Conservation (phyloP, 257 asterid species). For the Solanum sitiens region DNA sequence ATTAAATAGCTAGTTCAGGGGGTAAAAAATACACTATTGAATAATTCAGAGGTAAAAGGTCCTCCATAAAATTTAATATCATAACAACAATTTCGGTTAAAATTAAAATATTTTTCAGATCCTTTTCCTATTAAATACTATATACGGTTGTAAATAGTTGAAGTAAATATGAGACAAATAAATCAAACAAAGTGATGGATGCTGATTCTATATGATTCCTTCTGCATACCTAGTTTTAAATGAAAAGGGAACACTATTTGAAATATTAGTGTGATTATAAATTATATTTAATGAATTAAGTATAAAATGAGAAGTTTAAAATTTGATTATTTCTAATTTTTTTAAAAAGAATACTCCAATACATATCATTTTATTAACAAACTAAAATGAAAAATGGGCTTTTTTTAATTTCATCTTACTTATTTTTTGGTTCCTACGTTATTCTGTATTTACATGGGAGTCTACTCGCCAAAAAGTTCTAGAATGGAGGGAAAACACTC, state of each 20-base stretch:
- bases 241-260: neutral
- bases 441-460: neutral
- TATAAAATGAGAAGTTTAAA: neutral
- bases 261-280: neutral
- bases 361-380: neutral
- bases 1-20: too few relatives aligned
- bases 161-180: neutral
- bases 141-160: neutral
- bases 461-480: neutral
- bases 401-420: neutral
- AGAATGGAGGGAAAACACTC: neutral
- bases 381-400: neutral
- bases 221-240: neutral
- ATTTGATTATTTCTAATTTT: neutral
- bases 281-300: neutral
- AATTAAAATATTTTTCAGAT: too few relatives aligned
- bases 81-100: too few relatives aligned
- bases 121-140: neutral
- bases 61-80: too few relatives aligned
- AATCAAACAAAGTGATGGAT: neutral
- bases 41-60: fast-evolving
- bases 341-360: neutral
- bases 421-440: too few relatives aligned
- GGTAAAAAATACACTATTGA: too few relatives aligned
- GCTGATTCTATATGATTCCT: neutral